Percentiles rank a stretch among this genome's conserved stretches.
These are phyloP conservation scores for Onygenales sp. DNA, from an alignment of 2,329 filamentous ascomycete species.

Conservation along the genomic window DNA sequence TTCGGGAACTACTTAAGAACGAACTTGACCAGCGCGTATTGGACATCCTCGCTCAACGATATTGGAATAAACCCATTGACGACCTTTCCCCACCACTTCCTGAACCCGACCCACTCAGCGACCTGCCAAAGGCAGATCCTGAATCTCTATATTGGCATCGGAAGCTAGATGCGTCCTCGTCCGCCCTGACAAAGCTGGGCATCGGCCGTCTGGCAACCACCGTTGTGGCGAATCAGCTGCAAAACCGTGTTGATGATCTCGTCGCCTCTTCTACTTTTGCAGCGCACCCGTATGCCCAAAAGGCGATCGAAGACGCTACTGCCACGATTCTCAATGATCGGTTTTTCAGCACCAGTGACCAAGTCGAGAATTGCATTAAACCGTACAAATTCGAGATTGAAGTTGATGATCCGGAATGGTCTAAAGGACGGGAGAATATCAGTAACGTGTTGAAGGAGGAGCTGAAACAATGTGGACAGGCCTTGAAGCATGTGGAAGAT, in stretches of 20 bases:
- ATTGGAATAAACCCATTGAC: constrained; percentile 95
- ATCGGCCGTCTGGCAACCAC: constrained; percentile 88
- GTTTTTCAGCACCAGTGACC: constrained; percentile 94
- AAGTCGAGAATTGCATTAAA: constrained; percentile 98
- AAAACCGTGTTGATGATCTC: constrained; percentile 70
- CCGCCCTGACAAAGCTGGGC: constrained; percentile 83
- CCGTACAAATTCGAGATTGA: constrained; percentile 98
- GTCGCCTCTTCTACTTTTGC: constrained; percentile 75
- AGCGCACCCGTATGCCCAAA: constrained; percentile 80
- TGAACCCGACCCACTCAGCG: constrained; percentile 63
- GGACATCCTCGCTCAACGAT: constrained; percentile 82
- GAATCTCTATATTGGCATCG: constrained; percentile 86
- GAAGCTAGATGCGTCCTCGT: constrained; percentile 85
- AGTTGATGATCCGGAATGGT: constrained; percentile 84
- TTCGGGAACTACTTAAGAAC: constrained; percentile 78
- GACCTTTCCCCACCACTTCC: constrained; percentile 59
- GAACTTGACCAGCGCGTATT: constrained; percentile 92
- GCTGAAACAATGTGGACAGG: constrained; percentile 70
- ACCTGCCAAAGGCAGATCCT: constrained; percentile 75
- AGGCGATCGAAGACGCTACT: constrained; percentile 87
- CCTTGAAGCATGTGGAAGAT: constrained; percentile 65
- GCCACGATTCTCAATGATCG: constrained; percentile 84
- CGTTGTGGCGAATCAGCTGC: constrained; percentile 79
- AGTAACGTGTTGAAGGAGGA: constrained; percentile 75
- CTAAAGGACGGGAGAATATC: constrained; percentile 73